Conservation (phyloP, 441 rosid genomes). For the Euphorbia neoarborescens region DNA sequence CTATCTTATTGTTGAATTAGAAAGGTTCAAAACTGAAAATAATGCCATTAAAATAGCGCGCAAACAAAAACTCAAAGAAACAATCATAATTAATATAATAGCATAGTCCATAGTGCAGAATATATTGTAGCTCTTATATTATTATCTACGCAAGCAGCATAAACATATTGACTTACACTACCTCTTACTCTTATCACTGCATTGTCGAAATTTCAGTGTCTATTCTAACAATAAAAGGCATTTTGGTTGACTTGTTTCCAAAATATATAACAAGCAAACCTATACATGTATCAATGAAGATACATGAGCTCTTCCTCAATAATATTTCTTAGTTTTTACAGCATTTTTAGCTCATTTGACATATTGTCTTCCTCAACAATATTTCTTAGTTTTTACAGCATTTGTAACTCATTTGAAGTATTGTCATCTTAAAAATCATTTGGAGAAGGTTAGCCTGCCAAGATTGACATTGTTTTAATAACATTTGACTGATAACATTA, state of each 20-base stretch:
- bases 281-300: background rate
- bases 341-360: too few species aligned
- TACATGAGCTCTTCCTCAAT: background rate
- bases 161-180: background rate
- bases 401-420: background rate
- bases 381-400: background rate
- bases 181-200: background rate
- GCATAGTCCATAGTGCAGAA: background rate
- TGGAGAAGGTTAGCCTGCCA: background rate
- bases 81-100: background rate
- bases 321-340: background rate
- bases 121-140: background rate
- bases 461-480: background rate
- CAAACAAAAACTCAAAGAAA: background rate
- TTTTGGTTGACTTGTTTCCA: background rate
- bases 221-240: too few species aligned
- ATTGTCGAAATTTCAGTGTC: background rate
- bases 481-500: background rate
- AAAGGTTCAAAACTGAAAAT: conserved; percentile 7
- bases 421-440: background rate
- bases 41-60: background rate
- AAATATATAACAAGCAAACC: too few species aligned
- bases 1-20: background rate
- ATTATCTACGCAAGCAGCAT: background rate
- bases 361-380: background rate